These are phyloP conservation scores for Hawksworthiomyces lignivorus DNA, from an alignment of 2,329 filamentous ascomycete genomes.

Conservation along the genomic window DNA sequence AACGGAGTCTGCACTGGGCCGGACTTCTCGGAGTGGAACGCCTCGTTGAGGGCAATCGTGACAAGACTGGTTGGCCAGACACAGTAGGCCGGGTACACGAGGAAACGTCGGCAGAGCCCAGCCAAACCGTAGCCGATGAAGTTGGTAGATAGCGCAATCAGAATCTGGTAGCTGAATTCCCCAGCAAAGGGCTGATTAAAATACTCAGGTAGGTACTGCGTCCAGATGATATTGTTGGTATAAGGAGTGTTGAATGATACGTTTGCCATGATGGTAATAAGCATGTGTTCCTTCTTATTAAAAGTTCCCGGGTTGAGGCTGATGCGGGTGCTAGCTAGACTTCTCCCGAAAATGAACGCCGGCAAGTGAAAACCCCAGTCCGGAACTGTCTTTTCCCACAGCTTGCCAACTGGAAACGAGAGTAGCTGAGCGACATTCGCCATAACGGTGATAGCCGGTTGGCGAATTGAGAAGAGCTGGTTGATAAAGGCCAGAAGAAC, in stretches of 20 bases:
- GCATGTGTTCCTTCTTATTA: conserved; percentile 52
- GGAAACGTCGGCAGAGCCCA: conserved; percentile 39
- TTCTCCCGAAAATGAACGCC: conserved; percentile 28
- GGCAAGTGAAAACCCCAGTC: conserved; percentile 35
- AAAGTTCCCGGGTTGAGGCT: conserved; percentile 50
- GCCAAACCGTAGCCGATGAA: conserved; percentile 50
- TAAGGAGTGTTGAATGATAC: conserved; percentile 30
- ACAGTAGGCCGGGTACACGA: conserved; percentile 43
- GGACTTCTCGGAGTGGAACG: conserved; percentile 36
- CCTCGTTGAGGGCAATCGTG: conserved; percentile 38
- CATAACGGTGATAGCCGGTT: conserved; percentile 46
- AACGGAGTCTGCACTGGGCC: conserved; percentile 25
- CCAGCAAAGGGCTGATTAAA: conserved; percentile 29
- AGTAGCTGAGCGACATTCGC: conserved; percentile 50
- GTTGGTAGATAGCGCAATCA: conserved; percentile 42
- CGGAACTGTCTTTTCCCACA: conserved; percentile 42
- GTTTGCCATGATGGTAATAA: conserved; percentile 56
- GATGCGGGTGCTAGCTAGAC: conserved; percentile 25
- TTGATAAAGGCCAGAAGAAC: conserved; percentile 34
- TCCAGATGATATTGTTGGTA: conserved; percentile 29
- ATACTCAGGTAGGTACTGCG: conserved; percentile 31
- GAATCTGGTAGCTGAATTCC: conserved; percentile 41
- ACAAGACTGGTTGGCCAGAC: conserved; percentile 44
- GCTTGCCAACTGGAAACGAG: conserved; percentile 46
- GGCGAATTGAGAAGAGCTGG: conserved; percentile 47